A percentile compares a stretch with the other conserved stretches of the same genome.
Conservation (phyloP, 108 stramenopile species). For the Stephanodiscus minutulus region DNA sequence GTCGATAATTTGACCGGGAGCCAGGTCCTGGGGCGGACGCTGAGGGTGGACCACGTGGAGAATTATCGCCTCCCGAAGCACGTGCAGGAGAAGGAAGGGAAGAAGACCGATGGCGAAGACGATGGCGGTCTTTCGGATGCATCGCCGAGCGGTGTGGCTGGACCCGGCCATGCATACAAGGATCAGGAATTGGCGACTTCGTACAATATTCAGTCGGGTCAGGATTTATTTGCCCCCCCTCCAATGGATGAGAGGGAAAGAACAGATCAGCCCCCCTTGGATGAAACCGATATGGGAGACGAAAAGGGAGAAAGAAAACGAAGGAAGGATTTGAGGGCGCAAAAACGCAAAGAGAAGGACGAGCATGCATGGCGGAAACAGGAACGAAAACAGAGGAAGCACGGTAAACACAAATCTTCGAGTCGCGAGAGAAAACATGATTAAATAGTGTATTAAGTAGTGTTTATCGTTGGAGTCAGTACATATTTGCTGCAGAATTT, state of each 20-base stretch:
- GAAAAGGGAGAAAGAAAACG: conserved; percentile 48
- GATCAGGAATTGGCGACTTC: conserved; percentile 77
- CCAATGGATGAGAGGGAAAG: conserved; percentile 26
- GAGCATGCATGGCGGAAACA: conserved; percentile 39
- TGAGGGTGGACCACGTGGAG: conserved; percentile 97
- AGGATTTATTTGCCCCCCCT: conserved; percentile 86
- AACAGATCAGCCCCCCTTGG: neutral
- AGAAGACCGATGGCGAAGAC: conserved; percentile 26
- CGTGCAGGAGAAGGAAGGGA: conserved; percentile 84
- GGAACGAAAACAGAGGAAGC: conserved; percentile 47
- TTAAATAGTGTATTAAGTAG: neutral
- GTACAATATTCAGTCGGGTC: conserved; percentile 79
- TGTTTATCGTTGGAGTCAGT: neutral
- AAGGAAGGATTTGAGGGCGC: conserved; percentile 53
- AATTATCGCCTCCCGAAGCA: conserved; percentile 94
- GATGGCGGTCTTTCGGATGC: conserved; percentile 16
- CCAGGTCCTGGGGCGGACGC: conserved; percentile 76
- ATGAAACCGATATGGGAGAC: conserved; percentile 15
- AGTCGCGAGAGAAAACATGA: neutral
- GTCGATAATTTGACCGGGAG: conserved; percentile 96
- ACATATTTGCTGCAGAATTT: neutral
- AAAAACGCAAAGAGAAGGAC: conserved; percentile 52
- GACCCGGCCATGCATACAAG: conserved; percentile 89
- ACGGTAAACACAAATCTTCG: conserved; percentile 13
- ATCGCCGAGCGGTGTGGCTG: conserved; percentile 11